Evolutionary conservation across 1,139 yeast species (phyloP).

Genomic region (Taphrina communis): DNA sequence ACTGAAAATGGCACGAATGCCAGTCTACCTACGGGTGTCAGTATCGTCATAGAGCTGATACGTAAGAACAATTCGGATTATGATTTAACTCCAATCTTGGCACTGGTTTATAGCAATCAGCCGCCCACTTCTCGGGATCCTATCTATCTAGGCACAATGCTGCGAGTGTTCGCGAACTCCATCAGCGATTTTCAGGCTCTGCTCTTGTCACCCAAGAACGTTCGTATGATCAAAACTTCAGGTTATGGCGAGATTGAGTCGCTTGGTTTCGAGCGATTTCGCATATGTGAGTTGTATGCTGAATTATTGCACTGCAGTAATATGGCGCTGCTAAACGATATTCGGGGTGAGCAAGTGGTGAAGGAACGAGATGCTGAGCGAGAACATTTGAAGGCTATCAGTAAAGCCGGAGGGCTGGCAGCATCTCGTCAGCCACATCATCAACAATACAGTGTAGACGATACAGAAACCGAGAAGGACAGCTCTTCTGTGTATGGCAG

Average conservation of each 20-base stretch:
- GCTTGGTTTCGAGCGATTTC: slow-evolving; percentile 91
- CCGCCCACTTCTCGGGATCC: slow-evolving; percentile 97
- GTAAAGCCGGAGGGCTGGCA: slow-evolving; percentile 6
- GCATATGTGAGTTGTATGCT: slow-evolving; percentile 91
- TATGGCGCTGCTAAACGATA: slow-evolving; percentile 90
- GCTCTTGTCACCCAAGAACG: slow-evolving; percentile 54
- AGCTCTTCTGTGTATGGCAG: slow-evolving; percentile 11
- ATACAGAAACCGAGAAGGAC: slow-evolving; percentile 25
- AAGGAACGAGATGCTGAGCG: slow-evolving; percentile 75
- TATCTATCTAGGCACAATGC: slow-evolving; percentile 85
- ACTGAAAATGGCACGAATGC: slow-evolving; percentile 41
- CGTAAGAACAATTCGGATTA: slow-evolving; percentile 95
- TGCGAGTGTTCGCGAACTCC: slow-evolving; percentile 76
- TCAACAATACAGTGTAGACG: slow-evolving; percentile 1
- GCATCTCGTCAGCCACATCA: slow-evolving; percentile 6
- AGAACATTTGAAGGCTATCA: slow-evolving; percentile 46
- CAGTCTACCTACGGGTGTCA: slow-evolving; percentile 85
- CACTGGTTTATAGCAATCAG: slow-evolving; percentile 84
- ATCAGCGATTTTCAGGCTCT: slow-evolving; percentile 72
- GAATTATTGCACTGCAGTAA: slow-evolving; percentile 95
- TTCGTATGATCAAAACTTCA: slow-evolving; percentile 60
- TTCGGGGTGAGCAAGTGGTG: slow-evolving; percentile 79
- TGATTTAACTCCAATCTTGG: slow-evolving; percentile 85
- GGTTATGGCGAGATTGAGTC: slow-evolving; percentile 83
- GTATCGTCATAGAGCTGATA: slow-evolving; percentile 91